Base-by-base conservation (phyloP, 257 asterid genomes). In the Asclepias syriaca region DNA sequence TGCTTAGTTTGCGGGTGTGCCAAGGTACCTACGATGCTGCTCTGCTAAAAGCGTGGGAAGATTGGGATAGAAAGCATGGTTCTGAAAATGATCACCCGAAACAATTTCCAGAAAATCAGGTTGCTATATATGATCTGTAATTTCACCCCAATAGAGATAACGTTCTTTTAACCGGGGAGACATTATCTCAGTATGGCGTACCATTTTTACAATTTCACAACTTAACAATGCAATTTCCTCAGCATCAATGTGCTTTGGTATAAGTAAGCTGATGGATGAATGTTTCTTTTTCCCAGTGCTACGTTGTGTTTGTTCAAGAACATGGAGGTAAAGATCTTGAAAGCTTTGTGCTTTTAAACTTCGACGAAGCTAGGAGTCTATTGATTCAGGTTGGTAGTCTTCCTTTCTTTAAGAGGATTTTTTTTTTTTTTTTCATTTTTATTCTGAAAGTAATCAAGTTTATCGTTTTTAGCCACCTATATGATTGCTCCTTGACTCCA, bases 271-370 rank as follows among this genome's bases (percentile, higher is more conserved):
- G 63, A 54, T 55, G 46, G 48, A 16, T 60, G 10, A 18, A 27
- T 75, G 68, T 77, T 79, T 72, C 21, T 18, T 46, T 75, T 68
- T 77, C 77, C 24, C 89, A 94, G 99, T 74, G 83, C 76, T 94
- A 87, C 72, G 89, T 88, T 22, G 82, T 94, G 73, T 94, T 95
- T 71, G 84, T 95, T 80, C 99, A 91, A 92, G 92, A 88, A 87
- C 95, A 95, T 73, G 98, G 99, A 49, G 99, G 99, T 59, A 79
- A 72, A 80, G 98, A 92, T 86, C 98, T 95, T 76, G 98, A 90
- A 76, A 86, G 92, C 81, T 91, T 90, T 70, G 96, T 90, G 78
- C 98, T 95, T 65, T 69, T 79, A 72, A 90, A 88, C 84, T 88
- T 84, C 75, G 83, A 88, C 70, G 99, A 95, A 87, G 98, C 90